Evolutionary conservation across 306 rosid genomes (phyloP).

Genomic region (Purshia tridentata): DNA sequence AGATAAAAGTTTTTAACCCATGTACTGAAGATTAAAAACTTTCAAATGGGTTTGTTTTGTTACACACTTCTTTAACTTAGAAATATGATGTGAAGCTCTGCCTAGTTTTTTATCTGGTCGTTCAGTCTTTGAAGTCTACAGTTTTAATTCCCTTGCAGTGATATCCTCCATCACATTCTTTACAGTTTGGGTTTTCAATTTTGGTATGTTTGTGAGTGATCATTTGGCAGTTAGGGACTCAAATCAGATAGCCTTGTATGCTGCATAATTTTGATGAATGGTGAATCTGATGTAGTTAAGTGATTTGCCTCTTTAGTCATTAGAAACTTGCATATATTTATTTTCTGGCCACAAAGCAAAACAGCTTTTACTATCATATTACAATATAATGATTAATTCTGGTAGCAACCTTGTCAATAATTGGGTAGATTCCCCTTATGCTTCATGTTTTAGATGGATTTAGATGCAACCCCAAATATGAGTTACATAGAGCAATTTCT

Average conservation of each 20-base stretch:
- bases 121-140: background rate
- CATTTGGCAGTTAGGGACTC: background rate
- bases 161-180: background rate
- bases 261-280: background rate
- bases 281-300: background rate
- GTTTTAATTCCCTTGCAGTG: background rate
- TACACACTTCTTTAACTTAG: background rate
- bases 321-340: background rate
- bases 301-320: background rate
- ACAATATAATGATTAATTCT: background rate
- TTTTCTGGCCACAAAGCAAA: background rate
- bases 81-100: background rate
- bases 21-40: background rate
- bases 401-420: background rate
- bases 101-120: no score
- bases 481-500: background rate
- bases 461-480: background rate
- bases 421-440: background rate
- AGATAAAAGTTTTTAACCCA: no score
- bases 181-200: background rate
- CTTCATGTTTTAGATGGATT: background rate
- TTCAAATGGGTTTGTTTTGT: background rate
- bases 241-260: background rate
- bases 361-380: background rate
- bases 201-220: background rate